phyloP scores from a whole-genome alignment of 495 filamentous ascomycete genomes.

The Saxophila tyrrhenica region DNA sequence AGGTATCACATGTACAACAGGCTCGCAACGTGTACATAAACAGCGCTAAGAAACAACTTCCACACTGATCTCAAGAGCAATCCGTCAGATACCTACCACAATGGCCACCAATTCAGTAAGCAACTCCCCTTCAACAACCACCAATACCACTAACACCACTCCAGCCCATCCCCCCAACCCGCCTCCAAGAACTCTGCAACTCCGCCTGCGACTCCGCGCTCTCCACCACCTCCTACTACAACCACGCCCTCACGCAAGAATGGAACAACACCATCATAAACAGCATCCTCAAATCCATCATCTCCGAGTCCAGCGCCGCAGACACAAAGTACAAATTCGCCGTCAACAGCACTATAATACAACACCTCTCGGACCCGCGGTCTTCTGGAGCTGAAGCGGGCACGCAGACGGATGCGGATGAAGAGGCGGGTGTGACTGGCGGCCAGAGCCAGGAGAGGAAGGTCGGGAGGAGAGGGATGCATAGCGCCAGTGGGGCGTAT shows the following conservation, averaged over 20 bases:
- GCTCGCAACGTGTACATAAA: too few species aligned
- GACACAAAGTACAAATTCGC: slow-evolving; percentile 64
- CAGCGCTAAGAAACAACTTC: background rate
- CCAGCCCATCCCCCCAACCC: slow-evolving; percentile 72
- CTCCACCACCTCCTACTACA: slow-evolving; percentile 58
- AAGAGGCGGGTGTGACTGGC: slow-evolving; percentile 29
- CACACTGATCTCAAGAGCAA: too few species aligned
- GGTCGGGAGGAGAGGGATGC: slow-evolving; percentile 84
- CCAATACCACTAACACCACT: slow-evolving; percentile 25
- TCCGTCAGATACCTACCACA: background rate
- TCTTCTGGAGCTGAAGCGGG: slow-evolving; percentile 17
- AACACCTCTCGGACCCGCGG: slow-evolving; percentile 51
- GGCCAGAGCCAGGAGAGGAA: slow-evolving; percentile 30
- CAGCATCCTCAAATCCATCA: slow-evolving; percentile 71
- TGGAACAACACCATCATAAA: slow-evolving; percentile 95
- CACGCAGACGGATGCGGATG: slow-evolving; percentile 22
- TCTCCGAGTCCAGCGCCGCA: slow-evolving; percentile 51
- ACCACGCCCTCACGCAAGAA: slow-evolving; percentile 61
- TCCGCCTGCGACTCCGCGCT: slow-evolving; percentile 79
- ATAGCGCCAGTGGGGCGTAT: slow-evolving; percentile 85
- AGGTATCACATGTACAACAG: background rate
- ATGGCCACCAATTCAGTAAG: slow-evolving; percentile 15
- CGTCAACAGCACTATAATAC: slow-evolving; percentile 95
- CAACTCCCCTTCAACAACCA: background rate
- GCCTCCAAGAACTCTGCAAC: slow-evolving; percentile 60